Conservation (phyloP, 169 alveolate species). For the Eimeria brunetti region DNA sequence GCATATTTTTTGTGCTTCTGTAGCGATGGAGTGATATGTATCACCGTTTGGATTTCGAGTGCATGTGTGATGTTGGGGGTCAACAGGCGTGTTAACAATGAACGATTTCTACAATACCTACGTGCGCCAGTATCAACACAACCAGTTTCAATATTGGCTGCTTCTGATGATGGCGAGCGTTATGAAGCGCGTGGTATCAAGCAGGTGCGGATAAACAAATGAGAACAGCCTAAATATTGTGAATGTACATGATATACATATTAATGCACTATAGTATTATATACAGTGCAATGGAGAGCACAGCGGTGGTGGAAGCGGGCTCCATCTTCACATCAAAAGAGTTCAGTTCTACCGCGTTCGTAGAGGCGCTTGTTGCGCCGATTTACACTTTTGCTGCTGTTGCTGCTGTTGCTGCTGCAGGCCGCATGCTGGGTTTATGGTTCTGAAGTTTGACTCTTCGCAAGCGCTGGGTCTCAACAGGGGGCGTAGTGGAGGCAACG, state of each 20-base stretch:
- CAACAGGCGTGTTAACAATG: constrained; percentile 52
- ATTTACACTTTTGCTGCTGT: background rate
- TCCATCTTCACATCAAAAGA: background rate
- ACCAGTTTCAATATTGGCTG: constrained; percentile 79
- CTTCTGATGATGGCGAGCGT: constrained; percentile 74
- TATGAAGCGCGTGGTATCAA: constrained; percentile 68
- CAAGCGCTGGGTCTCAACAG: constrained; percentile 30
- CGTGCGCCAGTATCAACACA: constrained; percentile 74
- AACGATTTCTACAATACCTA: constrained; percentile 73
- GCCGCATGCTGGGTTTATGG: constrained; percentile 75
- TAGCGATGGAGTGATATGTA: background rate
- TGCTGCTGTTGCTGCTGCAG: background rate
- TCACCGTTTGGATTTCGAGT: background rate
- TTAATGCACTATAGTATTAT: no score
- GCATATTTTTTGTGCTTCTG: background rate
- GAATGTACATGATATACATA: no score
- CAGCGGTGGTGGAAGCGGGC: background rate
- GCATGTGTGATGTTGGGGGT: background rate
- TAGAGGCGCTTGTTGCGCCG: background rate
- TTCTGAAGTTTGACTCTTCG: constrained; percentile 42
- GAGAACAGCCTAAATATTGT: background rate
- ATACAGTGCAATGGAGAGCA: background rate
- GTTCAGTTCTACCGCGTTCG: background rate
- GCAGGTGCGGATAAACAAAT: constrained; percentile 9
- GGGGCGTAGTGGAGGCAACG: constrained; percentile 21